phyloP scores from a whole-genome alignment of 1,139 yeast genomes.

The Williopsis jadinii region DNA sequence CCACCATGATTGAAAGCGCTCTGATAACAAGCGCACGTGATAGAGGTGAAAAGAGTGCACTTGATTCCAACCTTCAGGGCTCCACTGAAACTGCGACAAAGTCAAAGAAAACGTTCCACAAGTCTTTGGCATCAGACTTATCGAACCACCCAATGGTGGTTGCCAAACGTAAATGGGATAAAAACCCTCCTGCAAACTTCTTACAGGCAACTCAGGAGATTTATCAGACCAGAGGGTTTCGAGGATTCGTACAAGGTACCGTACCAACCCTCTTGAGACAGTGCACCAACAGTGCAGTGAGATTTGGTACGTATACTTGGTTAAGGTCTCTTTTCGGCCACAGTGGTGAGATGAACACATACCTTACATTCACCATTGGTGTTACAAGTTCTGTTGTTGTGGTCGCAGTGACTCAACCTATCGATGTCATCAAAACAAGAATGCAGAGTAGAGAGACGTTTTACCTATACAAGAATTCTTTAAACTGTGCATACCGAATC shows the following conservation, averaged over 20 bases:
- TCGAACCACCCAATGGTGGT: slow-evolving; percentile 20
- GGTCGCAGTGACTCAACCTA: slow-evolving; percentile 78
- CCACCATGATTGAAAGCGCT: slow-evolving; percentile 67
- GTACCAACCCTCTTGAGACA: slow-evolving; percentile 76
- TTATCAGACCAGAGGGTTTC: slow-evolving; percentile 64
- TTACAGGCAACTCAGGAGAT: slow-evolving; percentile 55
- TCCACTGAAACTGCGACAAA: too few species aligned
- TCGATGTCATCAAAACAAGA: slow-evolving; percentile 84
- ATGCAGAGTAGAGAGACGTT: slow-evolving; percentile 71
- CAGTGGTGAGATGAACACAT: slow-evolving; percentile 29
- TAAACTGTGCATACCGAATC: slow-evolving; percentile 66
- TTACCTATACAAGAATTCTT: slow-evolving; percentile 55
- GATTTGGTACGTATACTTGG: slow-evolving; percentile 78
- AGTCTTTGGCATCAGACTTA: slow-evolving; percentile 6
- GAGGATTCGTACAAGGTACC: slow-evolving; percentile 79
- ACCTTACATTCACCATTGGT: slow-evolving; percentile 50
- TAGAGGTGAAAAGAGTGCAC: not conserved
- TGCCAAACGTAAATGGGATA: slow-evolving; percentile 35
- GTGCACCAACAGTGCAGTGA: slow-evolving; percentile 67
- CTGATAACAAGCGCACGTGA: slow-evolving; percentile 14
- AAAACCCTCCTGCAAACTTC: slow-evolving; percentile 48
- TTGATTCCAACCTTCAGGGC: too few species aligned
- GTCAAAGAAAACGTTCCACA: slow-evolving; percentile 20
- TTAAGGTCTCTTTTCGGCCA: slow-evolving; percentile 59
- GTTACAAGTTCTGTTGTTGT: slow-evolving; percentile 56